Evolutionary conservation across 2,329 filamentous ascomycete genomes (phyloP).

Genomic region (Beauveria sp.): DNA sequence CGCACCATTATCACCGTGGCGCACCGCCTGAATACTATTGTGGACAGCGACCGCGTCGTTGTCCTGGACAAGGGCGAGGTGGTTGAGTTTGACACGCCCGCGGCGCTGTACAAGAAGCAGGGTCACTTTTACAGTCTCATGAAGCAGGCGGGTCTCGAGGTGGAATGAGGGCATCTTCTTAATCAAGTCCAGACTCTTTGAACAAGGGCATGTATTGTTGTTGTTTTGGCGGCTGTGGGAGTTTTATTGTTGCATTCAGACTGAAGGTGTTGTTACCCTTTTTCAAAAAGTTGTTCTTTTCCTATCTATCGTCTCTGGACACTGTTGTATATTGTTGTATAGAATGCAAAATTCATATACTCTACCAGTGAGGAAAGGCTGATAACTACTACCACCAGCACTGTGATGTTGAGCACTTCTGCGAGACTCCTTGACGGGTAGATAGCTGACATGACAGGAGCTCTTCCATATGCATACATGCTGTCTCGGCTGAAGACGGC

Average conservation of each 20-base stretch:
- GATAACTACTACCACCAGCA: background rate
- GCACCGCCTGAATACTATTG: conserved; percentile 95
- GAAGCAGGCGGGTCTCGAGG: conserved; percentile 73
- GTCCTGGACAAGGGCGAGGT: conserved; percentile 88
- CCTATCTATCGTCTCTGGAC: background rate
- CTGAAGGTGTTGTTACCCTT: background rate
- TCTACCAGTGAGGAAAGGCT: background rate
- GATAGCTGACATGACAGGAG: too few relatives aligned
- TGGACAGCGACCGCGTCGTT: conserved; percentile 81
- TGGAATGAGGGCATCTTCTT: conserved; percentile 23
- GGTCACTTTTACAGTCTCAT: conserved; percentile 85
- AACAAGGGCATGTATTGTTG: background rate
- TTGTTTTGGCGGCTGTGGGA: background rate
- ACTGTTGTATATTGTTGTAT: background rate
- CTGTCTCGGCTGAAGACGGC: background rate
- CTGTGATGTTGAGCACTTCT: background rate
- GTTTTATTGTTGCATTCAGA: background rate
- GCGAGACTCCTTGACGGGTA: too few relatives aligned
- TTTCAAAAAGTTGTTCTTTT: background rate
- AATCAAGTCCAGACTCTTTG: background rate
- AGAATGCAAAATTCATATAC: background rate
- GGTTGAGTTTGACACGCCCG: conserved; percentile 84
- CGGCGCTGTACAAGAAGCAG: conserved; percentile 64
- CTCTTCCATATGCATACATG: background rate
- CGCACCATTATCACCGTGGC: conserved; percentile 97